Evolutionary conservation across 768 basidiomycete species (phyloP), one percentile per base, ranked within the genome.

Genomic region (Exidia glandulosa): DNA sequence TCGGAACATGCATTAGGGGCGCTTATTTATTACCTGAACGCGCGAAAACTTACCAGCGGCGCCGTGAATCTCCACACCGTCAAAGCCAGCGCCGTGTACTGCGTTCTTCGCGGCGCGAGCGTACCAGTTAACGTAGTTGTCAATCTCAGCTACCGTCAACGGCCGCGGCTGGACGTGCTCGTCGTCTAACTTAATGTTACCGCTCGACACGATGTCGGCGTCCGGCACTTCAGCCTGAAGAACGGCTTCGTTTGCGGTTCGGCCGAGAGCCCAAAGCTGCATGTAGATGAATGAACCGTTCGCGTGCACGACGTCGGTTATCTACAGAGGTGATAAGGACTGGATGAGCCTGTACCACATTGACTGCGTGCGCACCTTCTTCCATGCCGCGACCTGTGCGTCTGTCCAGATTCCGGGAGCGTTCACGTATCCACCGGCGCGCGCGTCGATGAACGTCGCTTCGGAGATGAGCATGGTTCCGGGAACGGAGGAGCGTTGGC

Each of bases 261-360:
- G 77, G 0, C 81, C 84, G 2, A 81, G 65, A 1, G 84, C 78
- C 83, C 83, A 81, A 1, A 84, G 74, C 66, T 86, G 84, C 31
- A 78, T 59, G 66, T 73, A 83, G 25, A 86, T 78, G 67, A 71
- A 77, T 0, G 76, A 79, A 2, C 77, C 76, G 54, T 79, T 75
- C 2, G 75, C 76, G 64, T 87, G 85, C 0, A 86, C 83, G 0
- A 75, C 78, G 13, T 79, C 76, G 19, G 78, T 79, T 16, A 90
- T 68, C 81, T 83, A 3, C 31, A 3, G n/a, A n/a, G n/a, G n/a
- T n/a, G n/a, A n/a, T n/a, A n/a, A n/a, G n/a, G n/a, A n/a, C n/a
- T n/a, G n/a, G n/a, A n/a, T n/a, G n/a, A n/a, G n/a, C n/a, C n/a
- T n/a, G n/a, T n/a, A n/a, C n/a, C n/a, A n/a, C n/a, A n/a, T n/a